Evolutionary conservation across 2,329 filamentous ascomycete species (phyloP), one percentile per base, ranked within the genome.

Genomic region (Fusarium brevicatenulatum): DNA sequence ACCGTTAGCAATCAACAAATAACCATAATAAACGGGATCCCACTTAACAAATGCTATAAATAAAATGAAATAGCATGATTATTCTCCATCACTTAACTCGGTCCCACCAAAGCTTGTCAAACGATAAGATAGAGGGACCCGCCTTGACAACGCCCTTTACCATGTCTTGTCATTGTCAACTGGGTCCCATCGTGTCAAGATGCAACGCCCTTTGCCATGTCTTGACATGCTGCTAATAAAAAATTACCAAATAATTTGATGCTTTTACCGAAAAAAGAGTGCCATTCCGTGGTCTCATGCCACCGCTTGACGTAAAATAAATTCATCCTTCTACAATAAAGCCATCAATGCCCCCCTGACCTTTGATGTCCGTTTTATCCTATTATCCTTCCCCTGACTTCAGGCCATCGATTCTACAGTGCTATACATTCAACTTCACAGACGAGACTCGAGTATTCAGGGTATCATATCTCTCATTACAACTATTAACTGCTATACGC

Each of bases 401-500:
- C 55, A 11, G 4, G n/a, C n/a, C 5, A 43, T 42, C 40, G 19
- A 34, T 7, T 34, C 12, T 34, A 43, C 44, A n/a, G 39, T 34
- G n/a, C 32, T 23, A 55, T 11, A 43, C 7, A 36, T 34, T 63
- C 53, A 11, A 60, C 11, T 64, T 71, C 42, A 66, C 36, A 16
- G n/a, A 37, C 4, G 44, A 40, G 15, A 49, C 43, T 50, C 16
- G 12, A 25, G 44, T 43, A 47, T 65, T 66, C 62, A 66, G 74
- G 76, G 71, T 78, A 77, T 78, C 76, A 78, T 77, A 68, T 60
- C 47, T 75, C 67, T 68, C 55, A 73, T 73, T 74, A 67, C 52
- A 58, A 56, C 70, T 71, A 77, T 65, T 72, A 39, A 72, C 61
- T 63, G 42, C 62, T 66, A 60, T 74, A 71, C 57, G 63, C 55